Evolutionary conservation across 805 yeast genomes (phyloP), one percentile per base, ranked within the genome.

Genomic region (Lachancea meyersii): DNA sequence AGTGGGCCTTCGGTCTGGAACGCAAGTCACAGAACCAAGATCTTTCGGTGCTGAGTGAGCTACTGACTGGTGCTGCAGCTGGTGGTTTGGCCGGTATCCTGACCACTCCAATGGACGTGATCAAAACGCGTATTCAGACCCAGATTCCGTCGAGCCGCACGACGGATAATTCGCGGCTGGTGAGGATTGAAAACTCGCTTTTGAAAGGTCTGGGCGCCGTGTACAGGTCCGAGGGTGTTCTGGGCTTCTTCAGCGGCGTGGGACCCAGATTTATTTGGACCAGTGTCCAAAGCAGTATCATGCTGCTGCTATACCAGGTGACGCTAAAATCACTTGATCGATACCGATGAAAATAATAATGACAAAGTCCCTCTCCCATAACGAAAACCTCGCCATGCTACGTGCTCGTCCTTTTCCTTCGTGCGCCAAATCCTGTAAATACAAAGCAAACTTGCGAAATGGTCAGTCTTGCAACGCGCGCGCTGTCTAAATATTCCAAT

Each of bases 221-320:
- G 4, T 83, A 82, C 58, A 72, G 63, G 41, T 67, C 73, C 20
- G 96, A 93, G 61, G 97, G 98, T 1, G 40, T 81, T 0, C 46
- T 73, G 1, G 96, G 96, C 0, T 69, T 87, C 31, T 91, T 93
- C 63, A 77, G 89, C 24, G 99, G 99, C 1, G 96, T 93, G 5
- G 97, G 96, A 0, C 98, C 99, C 1, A 73, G 99, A 49, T 80
- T 88, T 51, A 82, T 93, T 4, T 93, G 99, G 99, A 91, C 97
- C 0, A 85, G 95, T 49, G 70, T 89, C 16, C 99, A 93, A 63
- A 86, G 96, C 62, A 85, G 95, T 51, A 82, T 93, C 37, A 91
- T 93, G 97, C 71, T 93, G 42, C 69, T 91, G 49, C 68, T 89
- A 31, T 93, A 93, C 64, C 98, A 93, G 62, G 69, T 79, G 33